These are phyloP conservation scores for Xylaria telfairii DNA, from an alignment of 495 filamentous ascomycete genomes.

Conservation along the genomic window DNA sequence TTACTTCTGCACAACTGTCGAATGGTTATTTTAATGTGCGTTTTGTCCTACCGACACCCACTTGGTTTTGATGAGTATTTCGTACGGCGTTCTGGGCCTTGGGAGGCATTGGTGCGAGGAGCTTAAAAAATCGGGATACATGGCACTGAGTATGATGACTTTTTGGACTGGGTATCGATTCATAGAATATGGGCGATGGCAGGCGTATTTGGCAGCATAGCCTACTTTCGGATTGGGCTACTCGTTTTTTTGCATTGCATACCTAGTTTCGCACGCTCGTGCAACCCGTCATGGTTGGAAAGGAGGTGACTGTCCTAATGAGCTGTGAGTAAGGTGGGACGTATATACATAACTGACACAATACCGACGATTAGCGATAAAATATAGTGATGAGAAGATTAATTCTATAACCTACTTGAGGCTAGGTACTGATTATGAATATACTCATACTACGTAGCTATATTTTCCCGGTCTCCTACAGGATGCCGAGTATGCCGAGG, in stretches of 20 bases:
- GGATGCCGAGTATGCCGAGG: too few relatives aligned
- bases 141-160: conserved; percentile 16
- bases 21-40: not conserved
- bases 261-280: not conserved
- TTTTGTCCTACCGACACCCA: not conserved
- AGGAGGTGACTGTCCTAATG: conserved; percentile 5
- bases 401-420: not conserved
- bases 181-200: conserved; percentile 15
- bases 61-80: not conserved
- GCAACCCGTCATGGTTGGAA: not conserved
- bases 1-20: not conserved
- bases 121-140: conserved; percentile 20
- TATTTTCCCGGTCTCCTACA: too few relatives aligned
- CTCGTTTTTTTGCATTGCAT: conserved; percentile 18
- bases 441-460: too few relatives aligned
- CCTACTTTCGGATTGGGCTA: conserved; percentile 16
- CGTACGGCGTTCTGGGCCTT: conserved; percentile 9
- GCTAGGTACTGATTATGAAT: too few relatives aligned
- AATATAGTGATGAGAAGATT: not conserved
- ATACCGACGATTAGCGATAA: not conserved
- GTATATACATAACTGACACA: conserved; percentile 10
- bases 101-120: conserved; percentile 7
- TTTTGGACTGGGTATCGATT: conserved; percentile 3
- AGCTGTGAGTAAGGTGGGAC: not conserved
- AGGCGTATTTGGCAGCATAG: conserved; percentile 24